Evolutionary conservation across 106 monocot species (phyloP), one percentile per base, ranked within the genome.

Genomic region (Xerophyta viscosa): DNA sequence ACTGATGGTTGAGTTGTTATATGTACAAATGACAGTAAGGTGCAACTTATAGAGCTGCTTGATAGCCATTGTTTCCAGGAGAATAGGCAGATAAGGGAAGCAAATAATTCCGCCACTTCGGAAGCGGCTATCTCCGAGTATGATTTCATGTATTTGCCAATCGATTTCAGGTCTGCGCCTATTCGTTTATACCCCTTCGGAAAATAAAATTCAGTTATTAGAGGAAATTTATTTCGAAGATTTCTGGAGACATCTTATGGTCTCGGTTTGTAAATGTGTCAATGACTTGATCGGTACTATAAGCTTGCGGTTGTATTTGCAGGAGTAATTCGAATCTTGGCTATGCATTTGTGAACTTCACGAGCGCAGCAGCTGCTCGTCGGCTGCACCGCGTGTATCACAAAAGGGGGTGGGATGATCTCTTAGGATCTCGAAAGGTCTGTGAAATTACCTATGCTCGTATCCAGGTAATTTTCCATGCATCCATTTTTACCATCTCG

Each of bases 331-430:
- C 27, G 11, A 58, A 58, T 27, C 27, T 58, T 6, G 58, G 58
- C 0, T 58, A 58, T 44, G 58, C 58, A 14, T 58, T 58, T n/a
- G 41, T 58, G 4, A 58, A 58, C 58, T 44, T 58, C 42, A 42
- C 58, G 0, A 58, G 43, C 24, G 42, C 58, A 17, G 20, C 24
- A 2, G 58, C 58, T 5, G 43, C 58, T 0, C 25, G 42, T 2
- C 41, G 43, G 41, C 42, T 58, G 41, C 27, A 44, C 58, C 6
- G 12, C 24, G 58, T n/a, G 14, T 42, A 42, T 42, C 41, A 58
- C 13, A 27, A 27, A 6, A 58, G 20, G 13, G 27, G 41, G 17
- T 58, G 41, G 58, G 24, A 42, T 36, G 15, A 2, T 11, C 43
- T 60, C 20, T 24, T 57, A 3, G 46, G 60, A 3, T 60, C 60